phyloP scores from a whole-genome alignment of 1,139 yeast species.

The Magnusiomyces magnusii region DNA sequence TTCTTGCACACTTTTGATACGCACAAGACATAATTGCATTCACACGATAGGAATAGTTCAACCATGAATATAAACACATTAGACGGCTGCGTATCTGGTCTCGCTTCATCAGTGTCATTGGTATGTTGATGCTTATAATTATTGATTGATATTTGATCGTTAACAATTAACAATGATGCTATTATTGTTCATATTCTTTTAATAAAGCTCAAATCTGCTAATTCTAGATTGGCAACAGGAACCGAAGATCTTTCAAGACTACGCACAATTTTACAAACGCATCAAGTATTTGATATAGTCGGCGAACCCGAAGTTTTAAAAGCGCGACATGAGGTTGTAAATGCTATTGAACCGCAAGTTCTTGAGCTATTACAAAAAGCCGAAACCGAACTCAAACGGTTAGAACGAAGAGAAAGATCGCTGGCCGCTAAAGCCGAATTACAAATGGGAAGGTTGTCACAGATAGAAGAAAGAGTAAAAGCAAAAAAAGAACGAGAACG shows the following conservation, averaged over 20 bases:
- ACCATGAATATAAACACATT: background rate
- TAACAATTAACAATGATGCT: slow-evolving; percentile 18
- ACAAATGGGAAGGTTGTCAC: slow-evolving; percentile 23
- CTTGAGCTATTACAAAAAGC: slow-evolving; percentile 20
- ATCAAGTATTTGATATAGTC: slow-evolving; percentile 28
- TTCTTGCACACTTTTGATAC: background rate
- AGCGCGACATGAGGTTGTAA: slow-evolving; percentile 24
- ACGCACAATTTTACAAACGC: slow-evolving; percentile 2
- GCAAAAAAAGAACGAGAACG: background rate
- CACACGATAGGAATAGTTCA: background rate
- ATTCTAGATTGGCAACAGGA: slow-evolving; percentile 22
- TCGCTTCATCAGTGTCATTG: slow-evolving; percentile 9
- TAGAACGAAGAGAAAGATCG: slow-evolving; percentile 24
- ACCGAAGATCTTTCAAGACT: slow-evolving; percentile 1
- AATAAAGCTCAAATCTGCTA: slow-evolving; percentile 7
- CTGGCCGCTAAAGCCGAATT: slow-evolving; percentile 25
- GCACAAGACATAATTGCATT: background rate
- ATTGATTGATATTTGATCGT: slow-evolving; percentile 17
- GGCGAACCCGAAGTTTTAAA: slow-evolving; percentile 25
- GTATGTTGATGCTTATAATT: background rate
- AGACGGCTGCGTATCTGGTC: slow-evolving; percentile 10
- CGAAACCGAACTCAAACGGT: slow-evolving; percentile 24
- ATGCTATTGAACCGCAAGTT: slow-evolving; percentile 28
- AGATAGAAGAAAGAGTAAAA: background rate
- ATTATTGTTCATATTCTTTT: slow-evolving; percentile 24